Conservation (phyloP, 768 basidiomycete genomes). For the Strobilomyces dryophilus region DNA sequence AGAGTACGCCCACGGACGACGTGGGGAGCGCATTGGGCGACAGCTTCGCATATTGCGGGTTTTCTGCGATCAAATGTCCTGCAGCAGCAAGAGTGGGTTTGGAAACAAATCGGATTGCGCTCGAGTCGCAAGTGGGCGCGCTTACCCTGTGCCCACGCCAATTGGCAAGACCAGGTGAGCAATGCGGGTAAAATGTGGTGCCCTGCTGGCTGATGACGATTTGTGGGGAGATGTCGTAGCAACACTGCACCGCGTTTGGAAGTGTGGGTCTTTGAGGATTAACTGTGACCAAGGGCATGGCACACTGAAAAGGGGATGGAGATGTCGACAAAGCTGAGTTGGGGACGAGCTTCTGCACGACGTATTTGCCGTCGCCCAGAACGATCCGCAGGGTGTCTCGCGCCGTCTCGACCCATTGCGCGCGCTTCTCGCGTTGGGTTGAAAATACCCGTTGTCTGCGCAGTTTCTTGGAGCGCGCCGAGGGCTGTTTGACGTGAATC, state of each 20-base stretch:
- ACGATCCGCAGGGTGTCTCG: slow-evolving; percentile 36
- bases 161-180: slow-evolving; percentile 31
- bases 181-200: slow-evolving; percentile 40
- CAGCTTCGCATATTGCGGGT: slow-evolving; percentile 9
- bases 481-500: slow-evolving; percentile 20
- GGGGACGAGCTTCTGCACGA: slow-evolving; percentile 24
- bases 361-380: slow-evolving; percentile 40
- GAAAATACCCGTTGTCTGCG: slow-evolving; percentile 19
- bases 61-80: slow-evolving; percentile 20
- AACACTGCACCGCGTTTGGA: slow-evolving; percentile 3
- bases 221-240: slow-evolving; percentile 35
- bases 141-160: slow-evolving; percentile 27
- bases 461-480: slow-evolving; percentile 14
- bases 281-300: slow-evolving; percentile 1
- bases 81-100: slow-evolving; percentile 33
- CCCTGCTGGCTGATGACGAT: slow-evolving; percentile 34
- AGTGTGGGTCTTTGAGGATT: slow-evolving; percentile 2
- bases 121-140: slow-evolving; percentile 5
- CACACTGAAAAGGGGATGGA: slow-evolving; percentile 17
- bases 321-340: slow-evolving; percentile 2
- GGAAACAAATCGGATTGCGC: slow-evolving; percentile 27
- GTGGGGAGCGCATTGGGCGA: slow-evolving; percentile 17
- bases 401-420: slow-evolving; percentile 32
- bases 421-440: slow-evolving; percentile 24
- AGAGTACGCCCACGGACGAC: slow-evolving; percentile 36